These are phyloP conservation scores for Luffa acutangula DNA, from an alignment of 306 rosid species.

Conservation along the genomic window DNA sequence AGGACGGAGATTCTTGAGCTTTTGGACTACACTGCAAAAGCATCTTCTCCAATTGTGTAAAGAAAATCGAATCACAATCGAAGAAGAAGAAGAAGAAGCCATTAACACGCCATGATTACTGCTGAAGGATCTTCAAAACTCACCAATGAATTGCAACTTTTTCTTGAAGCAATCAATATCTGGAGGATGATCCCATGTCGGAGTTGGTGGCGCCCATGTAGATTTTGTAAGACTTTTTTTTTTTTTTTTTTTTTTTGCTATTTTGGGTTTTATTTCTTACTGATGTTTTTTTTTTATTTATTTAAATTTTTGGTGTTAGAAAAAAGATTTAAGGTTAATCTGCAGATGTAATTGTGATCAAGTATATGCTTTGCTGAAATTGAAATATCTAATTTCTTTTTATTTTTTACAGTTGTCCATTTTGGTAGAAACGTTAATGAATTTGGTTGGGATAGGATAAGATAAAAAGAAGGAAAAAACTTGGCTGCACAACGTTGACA, in stretches of 20 bases:
- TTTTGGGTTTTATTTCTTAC: not conserved
- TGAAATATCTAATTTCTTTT: constrained; percentile 2
- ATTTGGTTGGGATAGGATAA: not conserved
- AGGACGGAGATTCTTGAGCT: constrained; percentile 65
- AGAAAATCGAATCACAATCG: not conserved
- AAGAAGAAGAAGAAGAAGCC: not conserved
- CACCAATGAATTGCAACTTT: not conserved
- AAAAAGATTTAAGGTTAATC: not conserved
- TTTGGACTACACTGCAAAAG: constrained; percentile 58
- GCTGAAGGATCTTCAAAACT: not conserved
- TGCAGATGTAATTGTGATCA: constrained; percentile 1
- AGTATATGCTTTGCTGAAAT: not conserved
- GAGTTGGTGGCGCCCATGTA: not conserved
- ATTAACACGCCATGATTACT: not conserved
- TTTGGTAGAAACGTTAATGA: not conserved
- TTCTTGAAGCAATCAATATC: not conserved
- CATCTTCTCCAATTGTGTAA: constrained; percentile 33
- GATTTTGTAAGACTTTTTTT: not conserved
- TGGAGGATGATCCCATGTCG: not conserved
- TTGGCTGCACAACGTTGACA: no score
- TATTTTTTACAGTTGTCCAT: not conserved
- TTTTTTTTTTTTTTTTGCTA: not conserved
- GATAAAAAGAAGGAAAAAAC: no score
- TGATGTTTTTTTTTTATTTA: not conserved
- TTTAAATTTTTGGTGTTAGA: not conserved